A percentile compares a stretch with the other conserved stretches of the same genome.
Conservation (phyloP, 768 basidiomycete species). For the Mycena metata region DNA sequence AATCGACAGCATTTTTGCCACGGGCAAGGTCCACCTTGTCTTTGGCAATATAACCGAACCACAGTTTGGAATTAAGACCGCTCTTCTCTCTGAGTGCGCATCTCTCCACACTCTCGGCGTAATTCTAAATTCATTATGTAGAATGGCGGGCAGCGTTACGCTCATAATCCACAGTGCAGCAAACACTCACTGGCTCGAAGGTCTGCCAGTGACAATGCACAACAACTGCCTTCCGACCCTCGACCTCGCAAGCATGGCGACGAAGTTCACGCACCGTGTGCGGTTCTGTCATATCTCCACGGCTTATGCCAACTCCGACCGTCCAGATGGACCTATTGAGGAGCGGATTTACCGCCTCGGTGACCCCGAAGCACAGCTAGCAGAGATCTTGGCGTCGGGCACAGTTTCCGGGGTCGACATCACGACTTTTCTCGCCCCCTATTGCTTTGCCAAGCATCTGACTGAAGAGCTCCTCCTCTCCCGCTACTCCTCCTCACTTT, state of each 20-base stretch:
- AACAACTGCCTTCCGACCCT: constrained; percentile 7
- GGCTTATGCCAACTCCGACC: constrained; percentile 10
- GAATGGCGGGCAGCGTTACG: too few species aligned
- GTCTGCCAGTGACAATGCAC: not conserved
- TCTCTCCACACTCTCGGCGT: not conserved
- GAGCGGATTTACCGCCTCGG: constrained; percentile 1
- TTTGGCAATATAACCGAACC: not conserved
- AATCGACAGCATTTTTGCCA: not conserved
- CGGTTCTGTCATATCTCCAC: constrained; percentile 4
- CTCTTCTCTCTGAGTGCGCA: constrained; percentile 2
- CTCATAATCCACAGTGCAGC: constrained; percentile 10
- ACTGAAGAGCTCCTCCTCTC: constrained; percentile 10
- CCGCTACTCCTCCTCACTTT: constrained; percentile 15
- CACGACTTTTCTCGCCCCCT: not conserved
- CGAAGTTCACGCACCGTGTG: not conserved
- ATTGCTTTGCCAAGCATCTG: constrained; percentile 5
- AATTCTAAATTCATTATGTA: too few species aligned
- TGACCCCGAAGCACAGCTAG: constrained; percentile 6
- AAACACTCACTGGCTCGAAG: not conserved
- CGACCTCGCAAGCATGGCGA: not conserved
- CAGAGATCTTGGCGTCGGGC: constrained; percentile 5
- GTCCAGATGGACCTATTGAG: not conserved
- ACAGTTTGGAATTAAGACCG: not conserved
- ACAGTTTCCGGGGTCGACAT: not conserved
- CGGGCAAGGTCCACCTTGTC: not conserved